phyloP scores from a whole-genome alignment of 495 filamentous ascomycete species.

The Hyphodiscus hymeniophilus region DNA sequence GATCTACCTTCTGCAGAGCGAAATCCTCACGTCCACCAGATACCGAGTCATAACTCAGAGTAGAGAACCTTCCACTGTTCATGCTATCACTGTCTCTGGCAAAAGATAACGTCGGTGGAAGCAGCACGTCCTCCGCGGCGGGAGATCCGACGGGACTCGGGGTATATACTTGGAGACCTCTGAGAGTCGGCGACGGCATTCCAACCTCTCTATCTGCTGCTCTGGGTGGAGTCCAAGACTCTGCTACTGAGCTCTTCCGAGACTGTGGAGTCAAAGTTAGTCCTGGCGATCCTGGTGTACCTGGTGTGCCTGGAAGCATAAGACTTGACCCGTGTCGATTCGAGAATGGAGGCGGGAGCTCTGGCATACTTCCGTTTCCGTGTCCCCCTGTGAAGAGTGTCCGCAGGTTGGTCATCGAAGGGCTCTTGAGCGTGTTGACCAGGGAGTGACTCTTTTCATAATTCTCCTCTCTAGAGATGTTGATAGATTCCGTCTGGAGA shows the following conservation, averaged over 20 bases:
- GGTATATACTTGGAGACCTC: not conserved
- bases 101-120: not conserved
- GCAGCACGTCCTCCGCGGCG: constrained; percentile 4
- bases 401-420: constrained; percentile 25
- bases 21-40: constrained; percentile 55
- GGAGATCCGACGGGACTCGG: not conserved
- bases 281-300: not conserved
- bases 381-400: not conserved
- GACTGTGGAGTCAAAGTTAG: not conserved
- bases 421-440: constrained; percentile 19
- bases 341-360: not conserved
- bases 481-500: constrained; percentile 44
- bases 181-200: constrained; percentile 25
- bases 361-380: not conserved
- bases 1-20: constrained; percentile 55
- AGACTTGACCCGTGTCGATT: constrained; percentile 10
- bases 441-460: constrained; percentile 30
- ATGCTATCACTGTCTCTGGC: not conserved
- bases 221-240: too few relatives aligned
- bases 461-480: constrained; percentile 29
- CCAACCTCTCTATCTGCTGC: constrained; percentile 27
- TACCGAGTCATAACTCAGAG: constrained; percentile 44
- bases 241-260: not conserved
- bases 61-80: constrained; percentile 25
- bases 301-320: constrained; percentile 1